phyloP scores from a whole-genome alignment of 495 filamentous ascomycete species.

The Penicillium simplicissimum region DNA sequence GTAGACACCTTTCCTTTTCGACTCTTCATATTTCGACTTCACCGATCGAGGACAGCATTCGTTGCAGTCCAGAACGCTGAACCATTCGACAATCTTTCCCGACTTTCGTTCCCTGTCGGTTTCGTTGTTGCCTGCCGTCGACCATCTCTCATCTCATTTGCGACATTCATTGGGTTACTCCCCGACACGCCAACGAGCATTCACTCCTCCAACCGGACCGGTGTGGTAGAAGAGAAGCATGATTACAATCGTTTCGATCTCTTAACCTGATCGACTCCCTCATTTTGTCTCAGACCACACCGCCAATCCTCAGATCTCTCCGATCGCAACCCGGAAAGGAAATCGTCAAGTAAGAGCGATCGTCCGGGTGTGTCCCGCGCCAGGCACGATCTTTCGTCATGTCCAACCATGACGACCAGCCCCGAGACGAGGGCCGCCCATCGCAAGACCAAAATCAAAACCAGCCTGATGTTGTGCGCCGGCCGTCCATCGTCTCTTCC shows the following conservation, averaged over 20 bases:
- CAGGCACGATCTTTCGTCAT: slow-evolving; percentile 29
- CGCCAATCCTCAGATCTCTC: neutral
- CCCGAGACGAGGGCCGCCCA: slow-evolving; percentile 12
- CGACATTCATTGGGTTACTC: neutral
- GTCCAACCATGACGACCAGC: slow-evolving; percentile 29
- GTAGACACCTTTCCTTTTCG: neutral
- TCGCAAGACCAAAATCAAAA: neutral
- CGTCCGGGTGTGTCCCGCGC: slow-evolving; percentile 20
- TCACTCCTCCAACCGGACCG: neutral
- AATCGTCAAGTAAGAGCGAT: slow-evolving; percentile 10
- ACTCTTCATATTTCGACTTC: neutral
- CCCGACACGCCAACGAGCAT: neutral
- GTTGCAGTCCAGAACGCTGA: neutral
- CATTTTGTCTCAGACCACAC: neutral
- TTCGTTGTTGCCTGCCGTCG: neutral
- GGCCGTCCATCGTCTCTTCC: slow-evolving; percentile 33
- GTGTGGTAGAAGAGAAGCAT: neutral
- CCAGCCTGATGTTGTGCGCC: slow-evolving; percentile 19
- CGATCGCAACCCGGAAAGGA: neutral
- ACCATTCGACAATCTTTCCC: neutral
- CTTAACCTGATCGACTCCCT: neutral
- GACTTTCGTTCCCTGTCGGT: neutral
- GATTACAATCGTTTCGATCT: neutral
- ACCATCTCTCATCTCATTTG: neutral
- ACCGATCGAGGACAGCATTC: neutral